These are phyloP conservation scores for Kuraishia molischiana DNA, from an alignment of 805 yeast species.

Conservation along the genomic window DNA sequence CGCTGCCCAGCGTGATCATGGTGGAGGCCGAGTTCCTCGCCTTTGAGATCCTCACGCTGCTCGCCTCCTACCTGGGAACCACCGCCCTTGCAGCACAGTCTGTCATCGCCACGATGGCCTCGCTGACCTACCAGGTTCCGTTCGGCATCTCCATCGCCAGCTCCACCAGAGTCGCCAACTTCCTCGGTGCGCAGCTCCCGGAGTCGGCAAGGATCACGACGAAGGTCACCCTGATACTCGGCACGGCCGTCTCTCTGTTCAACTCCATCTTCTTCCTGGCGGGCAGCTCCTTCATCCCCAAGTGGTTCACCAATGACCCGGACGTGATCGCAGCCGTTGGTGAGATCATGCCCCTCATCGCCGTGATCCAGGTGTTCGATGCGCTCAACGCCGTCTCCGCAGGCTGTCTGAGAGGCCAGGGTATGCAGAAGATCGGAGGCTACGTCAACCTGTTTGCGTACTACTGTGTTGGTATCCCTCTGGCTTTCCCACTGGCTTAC, in stretches of 20 bases:
- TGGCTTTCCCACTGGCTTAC: conserved; percentile 46
- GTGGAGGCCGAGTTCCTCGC: conserved; percentile 53
- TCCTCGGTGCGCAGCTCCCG: conserved; percentile 30
- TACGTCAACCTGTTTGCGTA: conserved; percentile 46
- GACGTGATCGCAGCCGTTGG: conserved; percentile 43
- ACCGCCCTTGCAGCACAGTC: conserved; percentile 44
- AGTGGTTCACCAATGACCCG: conserved; percentile 51
- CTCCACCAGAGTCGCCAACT: conserved; percentile 48
- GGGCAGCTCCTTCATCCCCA: conserved; percentile 32
- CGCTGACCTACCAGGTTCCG: conserved; percentile 44
- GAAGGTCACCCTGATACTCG: conserved; percentile 25
- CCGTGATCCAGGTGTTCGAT: conserved; percentile 63
- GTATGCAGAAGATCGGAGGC: conserved; percentile 58
- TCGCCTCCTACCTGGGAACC: conserved; percentile 46
- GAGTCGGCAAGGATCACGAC: conserved; percentile 27
- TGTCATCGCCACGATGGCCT: conserved; percentile 31
- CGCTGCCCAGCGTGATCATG: conserved; percentile 49
- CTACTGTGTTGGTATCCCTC: conserved; percentile 54
- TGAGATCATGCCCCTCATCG: conserved; percentile 49
- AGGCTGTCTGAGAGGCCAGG: conserved; percentile 73
- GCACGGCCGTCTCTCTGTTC: conserved; percentile 25
- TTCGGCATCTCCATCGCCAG: conserved; percentile 51
- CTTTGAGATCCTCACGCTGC: conserved; percentile 44
- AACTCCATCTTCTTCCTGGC: conserved; percentile 37
- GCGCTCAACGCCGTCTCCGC: conserved; percentile 64